Evolutionary conservation across 257 asterid genomes (phyloP), one percentile per base, ranked within the genome.

Genomic region (Fraxinus americana): DNA sequence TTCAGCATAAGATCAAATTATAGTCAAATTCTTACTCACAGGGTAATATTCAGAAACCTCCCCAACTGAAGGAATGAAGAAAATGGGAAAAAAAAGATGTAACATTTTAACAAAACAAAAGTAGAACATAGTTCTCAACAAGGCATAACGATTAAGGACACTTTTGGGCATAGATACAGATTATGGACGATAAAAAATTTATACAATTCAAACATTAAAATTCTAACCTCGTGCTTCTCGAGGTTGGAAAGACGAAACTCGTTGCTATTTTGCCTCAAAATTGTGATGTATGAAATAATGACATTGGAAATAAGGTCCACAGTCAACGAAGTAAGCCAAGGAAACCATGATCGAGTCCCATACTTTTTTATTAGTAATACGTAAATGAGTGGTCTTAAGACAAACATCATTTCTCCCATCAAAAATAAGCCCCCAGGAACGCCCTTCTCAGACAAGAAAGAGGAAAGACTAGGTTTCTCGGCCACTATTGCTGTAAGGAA

Each of bases 341-440:
- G 99, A 82, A 86, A 87, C 98, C 99, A 95, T 19, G 99, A 91
- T 25, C 87, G 88, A 2, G 81, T 78, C 67, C 98, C 96, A 52
- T 84, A 90, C 79, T 89, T 95, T 85, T 94, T 88, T 81, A 93
- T 87, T 72, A 95, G 80, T 85, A 91, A 70, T 52, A 92, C 98
- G 61, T 92, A 94, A 73, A 94, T 67, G 48, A 94, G 93, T 14
- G 99, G 98, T 79, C 98, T 92, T 75, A 91, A 72, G 80, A 94
- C 85, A 81, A 87, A 91, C 97, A 89, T 81, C 84, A 86, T 89
- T 86, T 94, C 99, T 67, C 98, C 97, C n/a, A 84, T 88, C 81
- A 94, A 78, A 89, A 86, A 90, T 74, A 94, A 85, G 77, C 97
- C 92, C 79, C 98, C 94, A 0, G 86, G 83, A 69, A 90, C n/a